Evolutionary conservation across 192 early-diverging fungal species (phyloP).

Genomic region (Bifiguratus adelaidae): DNA sequence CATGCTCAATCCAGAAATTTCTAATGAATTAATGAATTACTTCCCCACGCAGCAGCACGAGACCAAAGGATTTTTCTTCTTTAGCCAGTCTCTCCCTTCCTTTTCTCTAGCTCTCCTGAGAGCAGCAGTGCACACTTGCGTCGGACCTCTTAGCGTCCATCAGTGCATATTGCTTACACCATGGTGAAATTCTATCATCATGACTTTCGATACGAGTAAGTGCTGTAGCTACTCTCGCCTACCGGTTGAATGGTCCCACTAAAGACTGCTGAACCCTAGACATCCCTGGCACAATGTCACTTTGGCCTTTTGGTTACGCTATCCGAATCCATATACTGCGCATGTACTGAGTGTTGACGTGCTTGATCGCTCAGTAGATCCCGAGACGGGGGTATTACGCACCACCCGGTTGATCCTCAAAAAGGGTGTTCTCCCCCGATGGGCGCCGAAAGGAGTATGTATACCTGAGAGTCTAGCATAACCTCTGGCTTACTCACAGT

Average conservation of each 20-base stretch:
- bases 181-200: too few relatives aligned
- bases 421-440: constrained; percentile 75
- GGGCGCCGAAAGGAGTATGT: constrained; percentile 57
- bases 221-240: too few relatives aligned
- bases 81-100: not conserved
- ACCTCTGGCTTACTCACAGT: not conserved
- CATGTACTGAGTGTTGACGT: constrained; percentile 93
- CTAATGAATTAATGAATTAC: too few relatives aligned
- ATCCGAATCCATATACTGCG: constrained; percentile 95
- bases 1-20: too few relatives aligned
- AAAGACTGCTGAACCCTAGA: not conserved
- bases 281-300: constrained; percentile 79
- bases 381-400: constrained; percentile 64
- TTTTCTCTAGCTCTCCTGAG: too few relatives aligned
- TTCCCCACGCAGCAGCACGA: too few relatives aligned
- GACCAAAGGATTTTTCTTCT: not conserved
- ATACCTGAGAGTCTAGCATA: not conserved
- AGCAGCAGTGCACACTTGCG: too few relatives aligned
- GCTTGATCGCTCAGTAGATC: constrained; percentile 76
- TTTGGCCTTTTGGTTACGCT: constrained; percentile 84
- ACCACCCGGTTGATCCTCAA: constrained; percentile 89
- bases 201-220: too few relatives aligned
- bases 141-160: too few relatives aligned
- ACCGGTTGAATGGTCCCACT: too few relatives aligned
- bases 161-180: too few relatives aligned